Evolutionary conservation across 805 yeast species (phyloP), one percentile per base, ranked within the genome.

Genomic region (Saturnispora galanensis): DNA sequence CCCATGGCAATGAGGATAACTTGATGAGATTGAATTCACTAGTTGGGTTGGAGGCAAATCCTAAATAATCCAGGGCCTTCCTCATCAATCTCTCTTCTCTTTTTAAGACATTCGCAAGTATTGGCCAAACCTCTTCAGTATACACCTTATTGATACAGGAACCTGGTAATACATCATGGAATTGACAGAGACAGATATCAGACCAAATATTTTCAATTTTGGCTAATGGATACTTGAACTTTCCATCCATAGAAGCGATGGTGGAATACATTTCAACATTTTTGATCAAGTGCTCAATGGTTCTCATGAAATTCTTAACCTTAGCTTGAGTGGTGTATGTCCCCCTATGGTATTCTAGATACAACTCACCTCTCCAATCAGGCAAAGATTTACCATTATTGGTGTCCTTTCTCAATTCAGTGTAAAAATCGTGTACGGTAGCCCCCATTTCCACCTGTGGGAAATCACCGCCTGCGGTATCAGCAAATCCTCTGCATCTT

Each of bases 151-250:
- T 96, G 56, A 90, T 90, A 64, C 96, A 86, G 5, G 95, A 82
- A 3, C 98, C 98, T 2, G 98, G 98, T 42, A 93, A 70, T n/a
- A 90, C 97, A 66, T 90, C 98, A 62, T 90, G 98, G 68, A 90
- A 90, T 60, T 90, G 97, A 59, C 96, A 88, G 45, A 93, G 67
- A 49, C 88, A 77, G 16, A 90, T 77, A 61, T 85, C 79, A 60
- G 87, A 90, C 98, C 98, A 90, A 49, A 90, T 62, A 2, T 65
- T 70, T 50, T 80, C 78, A 37, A 90, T 71, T 47, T 79, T 74
- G 33, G 72, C 65, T 30, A 71, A 68, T 2, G 98, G 98, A 59
- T 90, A 90, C 47, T 65, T 67, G 62, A 80, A 90, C 4, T 18
- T 10, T 1, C 67, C 56, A 29, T 68, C 64, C 32, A 81, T 55